phyloP scores from a whole-genome alignment of 2,329 filamentous ascomycete genomes.

The Colletotrichum neosansevieriae region DNA sequence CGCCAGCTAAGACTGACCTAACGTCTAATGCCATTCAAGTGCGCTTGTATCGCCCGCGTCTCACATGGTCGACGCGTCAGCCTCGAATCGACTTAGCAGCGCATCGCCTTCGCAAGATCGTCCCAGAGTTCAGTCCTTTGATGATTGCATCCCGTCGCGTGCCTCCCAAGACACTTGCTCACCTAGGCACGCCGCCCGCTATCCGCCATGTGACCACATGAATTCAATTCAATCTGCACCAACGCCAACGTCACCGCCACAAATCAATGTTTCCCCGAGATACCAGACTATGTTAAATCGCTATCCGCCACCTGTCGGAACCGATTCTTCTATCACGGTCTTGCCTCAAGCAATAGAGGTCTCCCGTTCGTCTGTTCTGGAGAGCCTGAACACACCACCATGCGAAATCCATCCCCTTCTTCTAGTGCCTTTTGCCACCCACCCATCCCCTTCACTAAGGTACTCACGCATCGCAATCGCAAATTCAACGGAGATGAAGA shows the following conservation, averaged over 20 bases:
- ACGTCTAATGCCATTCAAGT: conserved; percentile 9
- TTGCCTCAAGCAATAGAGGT: neutral
- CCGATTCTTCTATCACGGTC: neutral
- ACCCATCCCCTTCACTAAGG: too few species aligned
- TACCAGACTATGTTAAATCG: too few species aligned
- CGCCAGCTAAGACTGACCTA: conserved; percentile 2
- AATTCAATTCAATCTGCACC: too few species aligned
- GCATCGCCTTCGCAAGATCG: neutral
- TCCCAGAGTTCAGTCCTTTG: neutral
- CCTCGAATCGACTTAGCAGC: conserved; percentile 3
- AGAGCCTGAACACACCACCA: neutral
- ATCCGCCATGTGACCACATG: too few species aligned
- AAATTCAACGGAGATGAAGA: conserved; percentile 20
- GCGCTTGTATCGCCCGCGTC: neutral
- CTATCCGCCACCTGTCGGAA: neutral
- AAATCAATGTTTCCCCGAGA: too few species aligned
- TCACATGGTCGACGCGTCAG: conserved; percentile 9
- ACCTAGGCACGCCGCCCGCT: too few species aligned
- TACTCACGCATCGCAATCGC: neutral
- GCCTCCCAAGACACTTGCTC: neutral
- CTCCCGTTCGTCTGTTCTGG: neutral
- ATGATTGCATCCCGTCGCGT: neutral
- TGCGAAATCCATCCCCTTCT: too few species aligned
- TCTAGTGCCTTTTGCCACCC: too few species aligned
- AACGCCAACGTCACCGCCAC: too few species aligned